A percentile compares a stretch with the other conserved stretches of the same genome.
These are phyloP conservation scores for Phaeoacremonium minimum DNA, from an alignment of 2,329 filamentous ascomycete species.

Conservation along the genomic window DNA sequence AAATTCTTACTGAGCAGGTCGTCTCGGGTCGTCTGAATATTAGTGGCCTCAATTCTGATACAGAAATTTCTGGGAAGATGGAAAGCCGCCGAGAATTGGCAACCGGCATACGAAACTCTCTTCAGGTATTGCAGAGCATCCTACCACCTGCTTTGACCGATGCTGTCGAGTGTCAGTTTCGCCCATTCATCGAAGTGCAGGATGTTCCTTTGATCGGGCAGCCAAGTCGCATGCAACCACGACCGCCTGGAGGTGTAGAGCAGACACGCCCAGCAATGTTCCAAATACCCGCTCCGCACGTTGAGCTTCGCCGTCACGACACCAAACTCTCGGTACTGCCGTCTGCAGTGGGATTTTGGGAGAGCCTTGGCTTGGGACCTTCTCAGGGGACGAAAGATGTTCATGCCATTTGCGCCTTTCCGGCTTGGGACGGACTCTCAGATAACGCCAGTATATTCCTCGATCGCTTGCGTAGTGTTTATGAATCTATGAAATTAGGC, in stretches of 20 bases:
- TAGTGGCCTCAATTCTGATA: slow-evolving; percentile 14
- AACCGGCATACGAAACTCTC: slow-evolving; percentile 39
- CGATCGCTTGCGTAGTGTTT: slow-evolving; percentile 62
- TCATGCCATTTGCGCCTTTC: slow-evolving; percentile 66
- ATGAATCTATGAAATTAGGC: slow-evolving; percentile 71
- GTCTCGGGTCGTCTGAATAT: slow-evolving; percentile 44
- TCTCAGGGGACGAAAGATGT: slow-evolving; percentile 69
- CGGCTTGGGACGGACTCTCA: slow-evolving; percentile 57
- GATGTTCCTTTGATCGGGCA: slow-evolving; percentile 51
- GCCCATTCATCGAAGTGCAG: slow-evolving; percentile 50
- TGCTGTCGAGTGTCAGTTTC: slow-evolving; percentile 35
- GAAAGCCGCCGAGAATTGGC: slow-evolving; percentile 36
- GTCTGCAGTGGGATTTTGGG: slow-evolving; percentile 75
- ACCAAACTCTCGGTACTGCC: slow-evolving; percentile 69
- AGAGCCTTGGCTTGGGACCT: slow-evolving; percentile 71
- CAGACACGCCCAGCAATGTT: slow-evolving; percentile 51
- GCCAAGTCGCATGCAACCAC: slow-evolving; percentile 46
- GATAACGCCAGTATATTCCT: slow-evolving; percentile 62
- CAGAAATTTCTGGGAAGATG: slow-evolving; percentile 17
- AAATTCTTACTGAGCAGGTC: slow-evolving; percentile 69
- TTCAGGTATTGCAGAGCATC: slow-evolving; percentile 40
- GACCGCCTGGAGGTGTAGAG: slow-evolving; percentile 40
- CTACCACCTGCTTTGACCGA: slow-evolving; percentile 40
- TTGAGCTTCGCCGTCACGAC: slow-evolving; percentile 69
- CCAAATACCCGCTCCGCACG: slow-evolving; percentile 61